Conservation (phyloP, 345 rosid species). For the Moringa oleifera region DNA sequence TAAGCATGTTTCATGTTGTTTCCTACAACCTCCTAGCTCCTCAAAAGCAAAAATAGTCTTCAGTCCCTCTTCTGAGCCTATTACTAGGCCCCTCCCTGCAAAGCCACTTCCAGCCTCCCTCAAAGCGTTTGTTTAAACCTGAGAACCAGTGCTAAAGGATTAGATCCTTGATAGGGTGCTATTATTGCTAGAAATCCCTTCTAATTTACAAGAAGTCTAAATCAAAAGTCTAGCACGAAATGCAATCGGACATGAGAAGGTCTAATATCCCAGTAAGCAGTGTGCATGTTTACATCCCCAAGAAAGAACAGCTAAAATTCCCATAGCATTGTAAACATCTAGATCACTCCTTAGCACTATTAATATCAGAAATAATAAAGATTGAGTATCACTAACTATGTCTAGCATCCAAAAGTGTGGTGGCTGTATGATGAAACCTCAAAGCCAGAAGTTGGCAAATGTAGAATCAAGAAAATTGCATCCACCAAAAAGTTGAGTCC, state of each 20-base stretch:
- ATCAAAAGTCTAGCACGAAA: background rate
- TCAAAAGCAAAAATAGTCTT: too few relatives aligned
- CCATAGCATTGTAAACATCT: background rate
- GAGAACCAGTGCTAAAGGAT: background rate
- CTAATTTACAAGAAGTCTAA: background rate
- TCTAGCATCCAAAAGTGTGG: background rate
- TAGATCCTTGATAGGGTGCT: background rate
- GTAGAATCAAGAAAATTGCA: background rate
- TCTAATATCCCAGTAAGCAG: background rate
- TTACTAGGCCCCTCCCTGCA: background rate
- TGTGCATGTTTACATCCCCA: background rate
- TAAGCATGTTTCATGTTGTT: too few relatives aligned
- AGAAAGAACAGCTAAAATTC: background rate
- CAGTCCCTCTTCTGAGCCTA: background rate
- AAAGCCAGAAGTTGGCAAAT: background rate
- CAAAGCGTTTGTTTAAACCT: background rate
- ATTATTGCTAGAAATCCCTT: background rate
- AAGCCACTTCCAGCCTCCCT: background rate
- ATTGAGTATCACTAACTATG: background rate
- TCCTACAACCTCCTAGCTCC: too few relatives aligned
- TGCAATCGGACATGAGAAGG: background rate
- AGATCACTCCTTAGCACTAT: background rate
- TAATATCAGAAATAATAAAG: background rate
- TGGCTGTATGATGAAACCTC: background rate
- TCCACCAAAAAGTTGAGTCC: background rate